Evolutionary conservation across 495 filamentous ascomycete genomes (phyloP).

Genomic region (Trichoderma erinaceum): DNA sequence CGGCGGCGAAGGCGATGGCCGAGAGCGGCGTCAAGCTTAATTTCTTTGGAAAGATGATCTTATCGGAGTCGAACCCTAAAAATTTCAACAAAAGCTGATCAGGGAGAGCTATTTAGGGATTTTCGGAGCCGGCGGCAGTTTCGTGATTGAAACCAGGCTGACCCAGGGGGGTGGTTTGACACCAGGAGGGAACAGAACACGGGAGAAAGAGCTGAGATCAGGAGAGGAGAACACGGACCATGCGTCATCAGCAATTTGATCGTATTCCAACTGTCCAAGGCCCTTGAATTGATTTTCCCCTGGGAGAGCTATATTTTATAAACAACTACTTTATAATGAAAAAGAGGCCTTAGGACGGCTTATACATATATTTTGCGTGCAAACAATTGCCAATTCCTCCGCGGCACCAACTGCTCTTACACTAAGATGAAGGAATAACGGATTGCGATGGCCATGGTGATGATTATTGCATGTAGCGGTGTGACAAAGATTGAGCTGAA

Average conservation of each 20-base stretch:
- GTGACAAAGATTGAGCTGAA: no score
- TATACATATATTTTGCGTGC: not conserved
- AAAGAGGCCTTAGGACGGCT: not conserved
- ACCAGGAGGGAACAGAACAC: not conserved
- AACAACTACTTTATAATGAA: not conserved
- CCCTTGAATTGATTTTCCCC: not conserved
- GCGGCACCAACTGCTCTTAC: not conserved
- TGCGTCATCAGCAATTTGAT: not conserved
- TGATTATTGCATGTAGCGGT: no score
- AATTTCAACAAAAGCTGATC: not conserved
- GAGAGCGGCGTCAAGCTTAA: constrained; percentile 5
- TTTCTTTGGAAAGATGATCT: not conserved
- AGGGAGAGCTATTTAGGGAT: constrained; percentile 5
- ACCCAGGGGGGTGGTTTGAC: not conserved
- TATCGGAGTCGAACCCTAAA: not conserved
- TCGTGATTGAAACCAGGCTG: not conserved
- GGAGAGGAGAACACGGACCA: not conserved
- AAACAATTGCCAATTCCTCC: not conserved
- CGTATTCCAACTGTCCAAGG: not conserved
- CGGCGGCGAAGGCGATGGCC: not conserved
- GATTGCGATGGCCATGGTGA: not conserved
- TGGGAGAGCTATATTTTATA: not conserved
- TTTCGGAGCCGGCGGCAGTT: not conserved
- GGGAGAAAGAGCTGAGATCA: not conserved
- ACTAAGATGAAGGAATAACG: not conserved